These are phyloP conservation scores for Coffea canephora DNA, from an alignment of 257 asterid species.

Conservation along the genomic window DNA sequence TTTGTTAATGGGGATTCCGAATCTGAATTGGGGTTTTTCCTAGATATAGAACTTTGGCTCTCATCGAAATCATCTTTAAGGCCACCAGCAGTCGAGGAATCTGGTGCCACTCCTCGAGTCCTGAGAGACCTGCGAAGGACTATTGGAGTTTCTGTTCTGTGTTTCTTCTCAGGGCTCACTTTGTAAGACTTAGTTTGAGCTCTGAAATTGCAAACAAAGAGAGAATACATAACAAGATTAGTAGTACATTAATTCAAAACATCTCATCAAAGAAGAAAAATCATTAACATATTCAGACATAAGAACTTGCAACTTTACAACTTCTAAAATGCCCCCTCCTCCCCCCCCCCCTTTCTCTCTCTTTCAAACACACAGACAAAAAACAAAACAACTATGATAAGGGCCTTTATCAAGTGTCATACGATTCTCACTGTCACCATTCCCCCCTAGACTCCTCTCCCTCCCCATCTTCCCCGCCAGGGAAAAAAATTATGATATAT, in stretches of 20 bases:
- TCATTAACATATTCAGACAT: not conserved
- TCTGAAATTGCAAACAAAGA: slow-evolving; percentile 35
- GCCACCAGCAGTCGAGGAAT: slow-evolving; percentile 59
- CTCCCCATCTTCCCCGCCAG: too few relatives aligned
- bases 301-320: not conserved
- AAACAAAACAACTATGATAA: too few relatives aligned
- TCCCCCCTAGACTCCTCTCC: too few relatives aligned
- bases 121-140: slow-evolving; percentile 91
- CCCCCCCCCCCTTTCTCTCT: not conserved
- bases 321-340: not conserved
- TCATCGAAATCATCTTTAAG: slow-evolving; percentile 47
- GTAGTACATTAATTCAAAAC: not conserved
- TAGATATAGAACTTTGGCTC: slow-evolving; percentile 7
- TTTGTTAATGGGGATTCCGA: slow-evolving; percentile 18
- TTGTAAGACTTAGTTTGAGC: slow-evolving; percentile 53
- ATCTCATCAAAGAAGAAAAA: not conserved
- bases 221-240: not conserved
- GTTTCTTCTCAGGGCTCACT: slow-evolving; percentile 57
- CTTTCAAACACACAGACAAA: too few relatives aligned
- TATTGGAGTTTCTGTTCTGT: slow-evolving; percentile 49
- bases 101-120: slow-evolving; percentile 77
- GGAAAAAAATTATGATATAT: too few relatives aligned
- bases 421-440: too few relatives aligned
- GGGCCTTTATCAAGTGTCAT: too few relatives aligned
- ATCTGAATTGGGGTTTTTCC: slow-evolving; percentile 13